These are phyloP conservation scores for Escovopsis weberi DNA, from an alignment of 2,329 filamentous ascomycete species.

Conservation along the genomic window DNA sequence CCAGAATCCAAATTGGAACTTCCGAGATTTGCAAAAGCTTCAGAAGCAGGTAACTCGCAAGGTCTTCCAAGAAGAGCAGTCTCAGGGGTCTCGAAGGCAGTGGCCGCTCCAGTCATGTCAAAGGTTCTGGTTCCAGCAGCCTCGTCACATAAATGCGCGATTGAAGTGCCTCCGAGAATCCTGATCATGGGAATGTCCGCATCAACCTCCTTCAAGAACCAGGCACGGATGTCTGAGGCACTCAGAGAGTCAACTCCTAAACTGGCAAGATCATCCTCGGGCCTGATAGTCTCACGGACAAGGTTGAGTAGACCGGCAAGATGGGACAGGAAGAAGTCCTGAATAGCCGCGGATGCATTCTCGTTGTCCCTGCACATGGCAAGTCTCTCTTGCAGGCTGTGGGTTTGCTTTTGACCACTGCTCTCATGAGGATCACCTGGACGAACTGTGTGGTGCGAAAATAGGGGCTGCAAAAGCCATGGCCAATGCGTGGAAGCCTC, in stretches of 20 bases:
- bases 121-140: neutral
- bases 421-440: neutral
- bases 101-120: neutral
- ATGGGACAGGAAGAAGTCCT: neutral
- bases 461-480: neutral
- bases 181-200: constrained; percentile 32
- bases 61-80: neutral
- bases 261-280: neutral
- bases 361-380: neutral
- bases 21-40: too few relatives aligned
- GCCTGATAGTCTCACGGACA: neutral
- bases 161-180: constrained; percentile 9
- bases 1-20: too few relatives aligned
- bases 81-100: neutral
- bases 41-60: too few relatives aligned
- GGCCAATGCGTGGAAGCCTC: neutral
- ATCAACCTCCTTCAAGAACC: constrained; percentile 31
- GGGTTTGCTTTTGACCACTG: neutral
- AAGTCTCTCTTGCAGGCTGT: neutral
- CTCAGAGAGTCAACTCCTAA: constrained; percentile 15
- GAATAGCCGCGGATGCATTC: neutral
- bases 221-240: constrained; percentile 26
- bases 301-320: neutral
- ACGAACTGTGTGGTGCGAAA: neutral
- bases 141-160: constrained; percentile 1